Evolutionary conservation across 1,139 yeast genomes (phyloP).

Genomic region (Blastobotrys apis): DNA sequence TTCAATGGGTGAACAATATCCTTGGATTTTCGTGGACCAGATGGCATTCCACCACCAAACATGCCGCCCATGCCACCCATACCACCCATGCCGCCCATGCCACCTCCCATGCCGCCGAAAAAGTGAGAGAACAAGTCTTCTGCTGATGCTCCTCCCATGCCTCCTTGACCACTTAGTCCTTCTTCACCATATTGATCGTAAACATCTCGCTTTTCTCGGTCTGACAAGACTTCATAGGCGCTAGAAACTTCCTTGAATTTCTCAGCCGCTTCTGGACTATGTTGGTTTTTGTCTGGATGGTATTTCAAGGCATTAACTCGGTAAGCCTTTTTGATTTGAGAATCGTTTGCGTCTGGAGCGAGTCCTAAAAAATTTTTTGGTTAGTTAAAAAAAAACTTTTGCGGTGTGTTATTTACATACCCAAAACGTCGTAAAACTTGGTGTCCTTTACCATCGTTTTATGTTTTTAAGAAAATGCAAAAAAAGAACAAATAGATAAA

Average conservation of each 20-base stretch:
- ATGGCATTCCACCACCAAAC: constrained; percentile 56
- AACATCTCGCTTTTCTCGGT: constrained; percentile 79
- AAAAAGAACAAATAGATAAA: constrained; percentile 1
- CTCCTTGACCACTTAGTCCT: constrained; percentile 77
- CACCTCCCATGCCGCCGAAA: constrained; percentile 62
- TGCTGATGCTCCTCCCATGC: constrained; percentile 66
- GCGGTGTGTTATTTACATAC: constrained; percentile 17
- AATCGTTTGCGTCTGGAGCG: constrained; percentile 67
- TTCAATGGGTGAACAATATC: constrained; percentile 87
- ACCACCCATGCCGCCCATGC: constrained; percentile 33
- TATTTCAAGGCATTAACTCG: constrained; percentile 87
- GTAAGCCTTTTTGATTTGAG: constrained; percentile 91
- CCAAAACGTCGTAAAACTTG: constrained; percentile 77
- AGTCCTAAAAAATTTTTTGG: constrained; percentile 43
- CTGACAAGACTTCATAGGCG: constrained; percentile 82
- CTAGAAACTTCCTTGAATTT: constrained; percentile 84
- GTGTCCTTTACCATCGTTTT: constrained; percentile 75
- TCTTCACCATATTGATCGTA: constrained; percentile 92
- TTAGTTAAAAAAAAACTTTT: too few species aligned
- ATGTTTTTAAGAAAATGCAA: not conserved
- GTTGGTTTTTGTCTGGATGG: constrained; percentile 92
- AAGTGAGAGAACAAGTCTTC: constrained; percentile 91
- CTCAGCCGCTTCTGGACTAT: constrained; percentile 88
- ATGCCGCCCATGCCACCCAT: constrained; percentile 42
- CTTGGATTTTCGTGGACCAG: constrained; percentile 71